phyloP scores from a whole-genome alignment of 2,329 filamentous ascomycete species.

The Pochonia chlamydosporia region DNA sequence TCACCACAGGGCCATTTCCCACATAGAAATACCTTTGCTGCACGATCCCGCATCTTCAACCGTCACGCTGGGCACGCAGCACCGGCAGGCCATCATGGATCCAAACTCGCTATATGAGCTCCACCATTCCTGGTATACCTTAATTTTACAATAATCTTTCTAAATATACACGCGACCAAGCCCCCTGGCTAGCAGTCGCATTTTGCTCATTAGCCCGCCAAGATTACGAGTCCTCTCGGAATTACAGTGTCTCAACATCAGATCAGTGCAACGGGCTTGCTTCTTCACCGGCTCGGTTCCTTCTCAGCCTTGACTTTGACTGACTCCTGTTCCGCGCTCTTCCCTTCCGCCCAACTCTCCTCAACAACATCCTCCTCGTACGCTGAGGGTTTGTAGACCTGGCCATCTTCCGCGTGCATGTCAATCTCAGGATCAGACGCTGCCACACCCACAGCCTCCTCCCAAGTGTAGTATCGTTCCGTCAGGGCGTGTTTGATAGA shows the following conservation, averaged over 20 bases:
- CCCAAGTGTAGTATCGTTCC: slow-evolving; percentile 84
- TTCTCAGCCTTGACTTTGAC: slow-evolving; percentile 13
- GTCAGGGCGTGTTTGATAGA: slow-evolving; percentile 80
- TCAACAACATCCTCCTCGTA: slow-evolving; percentile 27
- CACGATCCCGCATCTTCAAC: too few relatives aligned
- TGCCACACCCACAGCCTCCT: slow-evolving; percentile 65
- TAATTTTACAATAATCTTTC: slow-evolving; percentile 3
- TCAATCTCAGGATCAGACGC: slow-evolving; percentile 62
- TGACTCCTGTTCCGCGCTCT: slow-evolving; percentile 10
- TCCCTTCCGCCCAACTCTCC: slow-evolving; percentile 18
- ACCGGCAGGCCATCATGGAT: too few relatives aligned
- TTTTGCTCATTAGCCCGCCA: neutral
- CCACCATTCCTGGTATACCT: slow-evolving; percentile 3
- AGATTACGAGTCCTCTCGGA: neutral
- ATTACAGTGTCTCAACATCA: neutral
- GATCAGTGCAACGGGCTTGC: neutral
- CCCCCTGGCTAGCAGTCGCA: neutral
- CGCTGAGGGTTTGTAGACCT: slow-evolving; percentile 42
- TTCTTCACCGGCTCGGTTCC: slow-evolving; percentile 2
- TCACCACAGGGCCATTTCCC: too few relatives aligned
- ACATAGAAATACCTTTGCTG: too few relatives aligned
- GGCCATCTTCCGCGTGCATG: slow-evolving; percentile 39
- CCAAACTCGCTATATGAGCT: too few relatives aligned
- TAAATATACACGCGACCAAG: slow-evolving; percentile 4
- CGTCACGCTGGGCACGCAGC: too few relatives aligned